Evolutionary conservation across 805 yeast species (phyloP).

Genomic region (Candida coleopterorum): DNA sequence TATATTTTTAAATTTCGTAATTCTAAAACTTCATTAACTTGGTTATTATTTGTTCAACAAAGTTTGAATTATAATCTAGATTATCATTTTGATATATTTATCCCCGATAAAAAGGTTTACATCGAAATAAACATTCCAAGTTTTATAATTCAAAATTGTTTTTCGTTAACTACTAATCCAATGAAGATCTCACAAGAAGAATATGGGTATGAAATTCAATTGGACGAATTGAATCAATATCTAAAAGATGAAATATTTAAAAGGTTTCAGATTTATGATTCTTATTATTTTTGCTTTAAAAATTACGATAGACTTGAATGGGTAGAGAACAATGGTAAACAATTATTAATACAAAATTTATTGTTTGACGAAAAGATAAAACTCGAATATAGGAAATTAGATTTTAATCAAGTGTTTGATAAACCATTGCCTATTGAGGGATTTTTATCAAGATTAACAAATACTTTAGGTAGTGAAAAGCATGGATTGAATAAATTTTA

Average conservation of each 20-base stretch:
- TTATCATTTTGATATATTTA: conserved; percentile 26
- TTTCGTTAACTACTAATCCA: not conserved
- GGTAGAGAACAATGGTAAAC: conserved; percentile 25
- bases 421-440: conserved; percentile 86
- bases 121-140: conserved; percentile 46
- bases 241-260: conserved; percentile 19
- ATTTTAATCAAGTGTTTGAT: conserved; percentile 29
- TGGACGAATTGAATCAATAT: conserved; percentile 2
- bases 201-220: conserved; percentile 5
- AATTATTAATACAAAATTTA: conserved; percentile 25
- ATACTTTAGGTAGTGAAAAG: conserved; percentile 42
- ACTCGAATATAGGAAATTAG: conserved; percentile 57
- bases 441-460: conserved; percentile 55
- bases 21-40: conserved; percentile 48
- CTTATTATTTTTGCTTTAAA: conserved; percentile 51
- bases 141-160: conserved; percentile 18
- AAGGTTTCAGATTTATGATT: conserved; percentile 14
- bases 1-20: conserved; percentile 57
- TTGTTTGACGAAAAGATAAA: conserved; percentile 29
- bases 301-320: conserved; percentile 70
- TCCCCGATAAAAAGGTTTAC: conserved; percentile 44
- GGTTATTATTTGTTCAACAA: conserved; percentile 57
- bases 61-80: conserved; percentile 35
- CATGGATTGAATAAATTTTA: conserved; percentile 37
- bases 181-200: not conserved